Conservation (phyloP, 1,284 basidiomycete genomes). For the Kalmanozyma brasiliensis region DNA sequence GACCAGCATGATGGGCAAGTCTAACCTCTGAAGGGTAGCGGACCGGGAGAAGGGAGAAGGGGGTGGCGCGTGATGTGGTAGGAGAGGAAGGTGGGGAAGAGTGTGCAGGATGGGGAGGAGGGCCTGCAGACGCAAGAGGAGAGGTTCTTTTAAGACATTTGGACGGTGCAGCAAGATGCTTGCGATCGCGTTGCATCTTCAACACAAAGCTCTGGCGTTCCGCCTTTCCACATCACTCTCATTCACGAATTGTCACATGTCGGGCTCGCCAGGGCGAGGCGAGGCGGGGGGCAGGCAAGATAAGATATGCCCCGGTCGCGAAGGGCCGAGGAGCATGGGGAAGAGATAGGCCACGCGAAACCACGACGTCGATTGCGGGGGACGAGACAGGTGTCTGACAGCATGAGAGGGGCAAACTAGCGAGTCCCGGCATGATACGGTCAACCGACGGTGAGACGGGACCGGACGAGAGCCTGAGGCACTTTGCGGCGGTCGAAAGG, state of each 20-base stretch:
- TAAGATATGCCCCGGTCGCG: slow-evolving; percentile 13
- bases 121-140: neutral
- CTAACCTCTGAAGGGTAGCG: slow-evolving; percentile 2
- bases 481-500: neutral
- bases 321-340: neutral
- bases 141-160: slow-evolving; percentile 1
- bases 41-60: neutral
- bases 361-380: slow-evolving; percentile 1
- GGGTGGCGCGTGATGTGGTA: neutral
- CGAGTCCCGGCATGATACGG: too few relatives aligned
- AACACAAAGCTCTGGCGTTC: neutral
- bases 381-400: neutral
- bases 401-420: slow-evolving; percentile 1
- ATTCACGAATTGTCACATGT: slow-evolving; percentile 10
- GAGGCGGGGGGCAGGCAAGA: neutral
- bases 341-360: neutral
- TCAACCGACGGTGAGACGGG: slow-evolving; percentile 15
- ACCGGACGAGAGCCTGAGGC: too few relatives aligned
- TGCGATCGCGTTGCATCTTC: neutral
- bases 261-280: neutral
- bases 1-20: slow-evolving; percentile 30
- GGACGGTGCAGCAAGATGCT: neutral
- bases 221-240: too few relatives aligned
- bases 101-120: neutral
- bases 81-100: neutral